Evolutionary conservation across 169 alveolate genomes (phyloP), one percentile per base, ranked within the genome.

Genomic region (Babesia gibsoni): DNA sequence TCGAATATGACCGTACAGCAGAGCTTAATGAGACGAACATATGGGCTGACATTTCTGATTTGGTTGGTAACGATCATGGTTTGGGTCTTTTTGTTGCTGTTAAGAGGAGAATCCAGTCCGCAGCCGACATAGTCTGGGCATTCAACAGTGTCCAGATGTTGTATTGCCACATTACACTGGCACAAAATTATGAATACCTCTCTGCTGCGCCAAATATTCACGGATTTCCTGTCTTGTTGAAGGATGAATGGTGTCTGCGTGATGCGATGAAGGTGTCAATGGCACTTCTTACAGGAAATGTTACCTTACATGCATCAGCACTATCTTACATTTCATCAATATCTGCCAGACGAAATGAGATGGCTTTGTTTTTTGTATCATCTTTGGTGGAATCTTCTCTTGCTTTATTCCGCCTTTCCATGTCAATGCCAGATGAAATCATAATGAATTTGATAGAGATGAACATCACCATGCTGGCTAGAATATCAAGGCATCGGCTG

Each of bases 131-230:
- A 10, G 58, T 46, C 3, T 61, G 72, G 72, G 59, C 59, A 23
- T 61, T 6, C 59, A 61, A 61, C 58, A 61, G 46, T n/a, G 37
- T 46, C 9, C 72, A 61, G 58, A 32, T 45, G 48, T 43, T 61
- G 0, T 61, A 61, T 29, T 56, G 42, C 33, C 50, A 23, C 50
- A 32, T 27, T 23, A 48, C 45, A 9, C 16, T 61, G 3, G 18
- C 18, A 32, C 33, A 35, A 0, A 27, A 46, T 4, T 12, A 7
- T 16, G 35, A 42, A 1, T 14, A 10, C 10, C 16, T 46, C 0
- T 3, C 43, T 29, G 43, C 16, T 3, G 5, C 22, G 6, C 72
- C 72, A 12, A 22, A 61, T 20, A 5, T 61, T 7, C 72, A 45
- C 50, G 72, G 72, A 8, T 4, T 45, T 0, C 61, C 46, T 3